Evolutionary conservation across 2,329 filamentous ascomycete genomes (phyloP).

Genomic region (Colletotrichum somersetense): DNA sequence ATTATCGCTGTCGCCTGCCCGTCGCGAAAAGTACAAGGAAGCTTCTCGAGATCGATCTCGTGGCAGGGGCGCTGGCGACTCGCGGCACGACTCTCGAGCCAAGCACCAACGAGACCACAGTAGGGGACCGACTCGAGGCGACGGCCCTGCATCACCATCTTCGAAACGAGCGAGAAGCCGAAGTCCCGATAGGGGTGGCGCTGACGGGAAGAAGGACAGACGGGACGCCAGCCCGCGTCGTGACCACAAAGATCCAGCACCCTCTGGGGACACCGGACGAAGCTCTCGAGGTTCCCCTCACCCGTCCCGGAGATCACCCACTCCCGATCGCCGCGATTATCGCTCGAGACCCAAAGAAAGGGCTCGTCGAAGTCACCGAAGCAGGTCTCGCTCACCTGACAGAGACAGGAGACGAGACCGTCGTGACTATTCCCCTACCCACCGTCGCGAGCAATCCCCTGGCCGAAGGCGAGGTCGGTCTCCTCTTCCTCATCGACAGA

Average conservation of each 20-base stretch:
- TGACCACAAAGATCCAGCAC: slow-evolving; percentile 32
- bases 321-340: slow-evolving; percentile 27
- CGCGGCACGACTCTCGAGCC: slow-evolving; percentile 36
- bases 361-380: slow-evolving; percentile 31
- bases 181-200: slow-evolving; percentile 13
- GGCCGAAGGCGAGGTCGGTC: slow-evolving; percentile 32
- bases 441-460: slow-evolving; percentile 33
- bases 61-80: slow-evolving; percentile 32
- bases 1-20: slow-evolving; percentile 44
- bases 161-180: slow-evolving; percentile 40
- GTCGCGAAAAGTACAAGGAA: slow-evolving; percentile 35
- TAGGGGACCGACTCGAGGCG: slow-evolving; percentile 34
- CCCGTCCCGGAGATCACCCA: slow-evolving; percentile 29
- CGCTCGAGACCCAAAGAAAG: slow-evolving; percentile 34
- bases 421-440: slow-evolving; percentile 24
- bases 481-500: slow-evolving; percentile 29
- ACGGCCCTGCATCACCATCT: slow-evolving; percentile 32
- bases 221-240: slow-evolving; percentile 37
- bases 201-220: slow-evolving; percentile 33
- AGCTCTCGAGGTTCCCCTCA: slow-evolving; percentile 30
- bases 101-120: slow-evolving; percentile 35
- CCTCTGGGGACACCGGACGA: slow-evolving; percentile 13
- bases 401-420: slow-evolving; percentile 27
- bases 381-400: slow-evolving; percentile 40
- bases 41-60: slow-evolving; percentile 36